Base-by-base conservation (phyloP, 305 asterid species). In the Fraxinus floribunda region DNA sequence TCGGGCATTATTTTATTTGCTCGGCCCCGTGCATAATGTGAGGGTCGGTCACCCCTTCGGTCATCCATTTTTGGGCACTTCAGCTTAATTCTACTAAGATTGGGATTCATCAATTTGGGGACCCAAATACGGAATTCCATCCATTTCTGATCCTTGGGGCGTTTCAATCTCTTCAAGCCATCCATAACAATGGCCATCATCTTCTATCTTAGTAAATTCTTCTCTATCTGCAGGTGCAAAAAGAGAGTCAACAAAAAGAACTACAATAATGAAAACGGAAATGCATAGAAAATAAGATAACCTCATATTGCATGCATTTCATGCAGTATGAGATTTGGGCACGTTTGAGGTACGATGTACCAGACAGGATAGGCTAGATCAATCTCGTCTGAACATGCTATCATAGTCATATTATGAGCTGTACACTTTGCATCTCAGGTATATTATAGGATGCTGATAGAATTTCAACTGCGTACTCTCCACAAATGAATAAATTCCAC, bases 101-200 rank as follows among this genome's bases (percentile, higher is more conserved):
- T 70, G 22, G n/a, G 78, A 11, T 34, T 68, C 71, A 72, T 81
- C 38, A 76, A 94, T 89, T 78, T 85, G 88, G 4, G 98, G 97
- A 16, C 98, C 98, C 92, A 84, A 81, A 79, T 94, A 93, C 84
- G 83, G 89, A 76, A 94, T 91, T 10, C 88, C 89, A 55, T 93
- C 97, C 97, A 94, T 93, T 85, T 91, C 92, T 9, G 97, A 91
- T 77, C 92, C 98, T 60, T 85, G 72, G 0, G 97, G 95, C 85
- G 81, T 87, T 78, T 93, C 92, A 13, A 89, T 88, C 85, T 94
- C 93, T 84, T 91, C 89, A 15, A 94, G 90, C 97, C 94, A 93
- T 74, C 86, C 91, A 30, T 86, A 90, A 24, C 82, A 1, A 29
- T 70, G 75, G 3, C 41, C 75, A 70, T 70, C 75, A 70, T 70